These are phyloP conservation scores for Pterocarpus santalinus DNA, from an alignment of 306 rosid genomes.

Conservation along the genomic window DNA sequence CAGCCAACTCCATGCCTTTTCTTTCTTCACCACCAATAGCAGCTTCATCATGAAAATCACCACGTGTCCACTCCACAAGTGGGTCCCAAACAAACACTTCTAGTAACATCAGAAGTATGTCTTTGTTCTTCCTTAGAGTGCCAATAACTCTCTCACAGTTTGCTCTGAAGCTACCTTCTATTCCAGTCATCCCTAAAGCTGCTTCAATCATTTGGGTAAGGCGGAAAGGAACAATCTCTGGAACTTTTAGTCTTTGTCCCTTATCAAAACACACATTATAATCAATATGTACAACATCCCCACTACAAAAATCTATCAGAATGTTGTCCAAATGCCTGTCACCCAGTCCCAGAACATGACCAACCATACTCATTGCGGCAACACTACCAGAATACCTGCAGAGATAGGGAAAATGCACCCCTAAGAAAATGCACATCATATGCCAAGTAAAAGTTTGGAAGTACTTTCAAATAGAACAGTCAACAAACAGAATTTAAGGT, in stretches of 20 bases:
- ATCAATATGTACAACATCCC: slow-evolving; percentile 92
- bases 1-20: slow-evolving; percentile 99
- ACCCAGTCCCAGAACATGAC: slow-evolving; percentile 93
- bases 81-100: slow-evolving; percentile 99
- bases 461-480: slow-evolving; percentile 40
- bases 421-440: slow-evolving; percentile 26
- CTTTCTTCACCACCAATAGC: slow-evolving; percentile 99
- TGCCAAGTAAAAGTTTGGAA: slow-evolving; percentile 32
- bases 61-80: slow-evolving; percentile 96
- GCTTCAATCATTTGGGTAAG: slow-evolving; percentile 94
- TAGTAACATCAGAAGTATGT: slow-evolving; percentile 85
- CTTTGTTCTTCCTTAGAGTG: slow-evolving; percentile 87
- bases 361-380: slow-evolving; percentile 98
- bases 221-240: slow-evolving; percentile 98
- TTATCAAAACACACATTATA: slow-evolving; percentile 97
- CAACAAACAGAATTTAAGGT: background rate
- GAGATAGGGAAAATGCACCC: background rate
- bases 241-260: slow-evolving; percentile 89
- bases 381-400: slow-evolving; percentile 93
- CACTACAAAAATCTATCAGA: slow-evolving; percentile 89
- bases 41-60: slow-evolving; percentile 96
- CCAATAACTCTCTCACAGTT: slow-evolving; percentile 88
- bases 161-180: slow-evolving; percentile 94
- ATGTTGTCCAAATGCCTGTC: slow-evolving; percentile 95
- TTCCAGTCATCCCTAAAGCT: slow-evolving; percentile 91